These are phyloP conservation scores for Carex kokanica DNA, from an alignment of 176 grass and related monocot genomes.

Conservation along the genomic window DNA sequence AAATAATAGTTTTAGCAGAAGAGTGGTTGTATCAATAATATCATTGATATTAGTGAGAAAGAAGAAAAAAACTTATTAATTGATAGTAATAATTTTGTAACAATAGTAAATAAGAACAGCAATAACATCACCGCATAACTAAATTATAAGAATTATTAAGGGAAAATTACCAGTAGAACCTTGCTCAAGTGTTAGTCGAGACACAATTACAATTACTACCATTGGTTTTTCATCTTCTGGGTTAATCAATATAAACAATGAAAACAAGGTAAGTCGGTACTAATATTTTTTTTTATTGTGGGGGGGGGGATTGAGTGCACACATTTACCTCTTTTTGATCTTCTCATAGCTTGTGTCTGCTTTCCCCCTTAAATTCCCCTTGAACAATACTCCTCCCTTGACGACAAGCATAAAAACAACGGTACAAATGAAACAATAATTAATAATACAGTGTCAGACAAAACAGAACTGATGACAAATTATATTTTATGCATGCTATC, in stretches of 20 bases:
- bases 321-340: conserved; percentile 76
- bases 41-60: too few relatives aligned
- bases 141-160: conserved; percentile 12
- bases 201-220: conserved; percentile 87
- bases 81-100: too few relatives aligned
- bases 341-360: conserved; percentile 85
- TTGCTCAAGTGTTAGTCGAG: conserved; percentile 60
- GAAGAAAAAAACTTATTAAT: too few relatives aligned
- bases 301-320: conserved; percentile 1
- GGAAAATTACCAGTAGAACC: conserved; percentile 56
- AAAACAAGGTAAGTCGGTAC: conserved; percentile 40
- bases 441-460: background rate
- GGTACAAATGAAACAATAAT: background rate
- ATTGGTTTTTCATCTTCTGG: conserved; percentile 91
- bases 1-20: background rate
- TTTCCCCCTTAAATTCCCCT: conserved; percentile 85
- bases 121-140: background rate
- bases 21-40: background rate
- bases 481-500: background rate
- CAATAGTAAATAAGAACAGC: too few relatives aligned
- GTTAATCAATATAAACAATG: conserved; percentile 89
- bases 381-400: conserved; percentile 90
- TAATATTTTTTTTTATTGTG: background rate
- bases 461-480: background rate
- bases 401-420: conserved; percentile 16